Evolutionary conservation across 345 rosid genomes (phyloP).

Genomic region (Arabidopsis arenosa): DNA sequence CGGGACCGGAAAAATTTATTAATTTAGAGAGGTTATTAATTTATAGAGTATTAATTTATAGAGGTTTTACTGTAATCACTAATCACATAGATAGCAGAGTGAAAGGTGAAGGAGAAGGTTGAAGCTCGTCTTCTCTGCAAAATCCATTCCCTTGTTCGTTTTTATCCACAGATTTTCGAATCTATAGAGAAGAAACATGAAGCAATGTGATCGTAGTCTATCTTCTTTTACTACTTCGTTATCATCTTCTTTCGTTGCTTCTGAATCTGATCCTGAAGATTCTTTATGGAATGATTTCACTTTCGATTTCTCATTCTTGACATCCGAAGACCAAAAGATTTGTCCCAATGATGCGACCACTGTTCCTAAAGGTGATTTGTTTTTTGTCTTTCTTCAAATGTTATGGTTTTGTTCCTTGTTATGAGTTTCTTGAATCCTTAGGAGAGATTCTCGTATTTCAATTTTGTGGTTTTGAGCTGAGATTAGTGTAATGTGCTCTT

Average conservation of each 20-base stretch:
- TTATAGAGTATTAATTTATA: no score
- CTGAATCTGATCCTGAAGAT: slow-evolving; percentile 33
- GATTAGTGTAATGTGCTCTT: no score
- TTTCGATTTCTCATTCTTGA: slow-evolving; percentile 37
- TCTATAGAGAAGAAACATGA: slow-evolving; percentile 31
- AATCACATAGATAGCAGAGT: no score
- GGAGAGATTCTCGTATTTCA: background rate
- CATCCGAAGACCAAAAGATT: slow-evolving; percentile 25
- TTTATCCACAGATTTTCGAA: background rate
- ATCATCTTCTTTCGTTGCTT: slow-evolving; percentile 12
- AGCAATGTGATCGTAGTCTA: slow-evolving; percentile 42
- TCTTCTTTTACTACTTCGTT: slow-evolving; percentile 47
- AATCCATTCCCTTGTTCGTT: no score
- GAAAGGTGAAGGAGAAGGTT: no score
- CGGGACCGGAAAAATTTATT: no score
- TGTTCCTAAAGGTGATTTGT: slow-evolving; percentile 21
- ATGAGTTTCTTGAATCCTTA: background rate
- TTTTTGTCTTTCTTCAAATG: background rate
- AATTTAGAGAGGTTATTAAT: no score
- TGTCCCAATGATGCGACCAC: background rate
- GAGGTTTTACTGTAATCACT: no score
- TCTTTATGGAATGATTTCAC: slow-evolving; percentile 27
- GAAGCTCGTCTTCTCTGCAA: no score
- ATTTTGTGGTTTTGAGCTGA: no score
- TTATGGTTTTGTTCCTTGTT: background rate